Base-by-base conservation (phyloP, 441 rosid genomes). In the Lepidium campestre region DNA sequence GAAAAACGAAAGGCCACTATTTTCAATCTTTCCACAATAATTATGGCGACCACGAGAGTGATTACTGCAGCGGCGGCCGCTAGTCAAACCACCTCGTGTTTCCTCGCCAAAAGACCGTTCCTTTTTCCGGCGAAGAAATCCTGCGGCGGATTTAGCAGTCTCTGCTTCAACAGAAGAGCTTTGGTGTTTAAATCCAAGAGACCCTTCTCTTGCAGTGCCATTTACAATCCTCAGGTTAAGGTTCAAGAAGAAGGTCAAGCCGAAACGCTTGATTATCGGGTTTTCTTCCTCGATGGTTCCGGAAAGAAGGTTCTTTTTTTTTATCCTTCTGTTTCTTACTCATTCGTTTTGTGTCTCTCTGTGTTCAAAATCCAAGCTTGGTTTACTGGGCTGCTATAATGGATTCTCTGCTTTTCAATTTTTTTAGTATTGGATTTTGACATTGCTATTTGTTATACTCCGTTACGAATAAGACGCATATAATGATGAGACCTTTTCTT, bases 241-340 rank as follows among this genome's bases (percentile, higher is more conserved):
- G 75, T 83, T 80, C 78, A 82, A 61, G 89, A 84, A 65, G 97
- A 88, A 71, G 98, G 99, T 27, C 85, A 79, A 67, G 85, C 94
- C 12, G 90, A 86, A 65, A 82, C 96, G 65, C 80, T 94, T n/a
- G 97, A 91, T 62, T 91, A 89, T 77, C 79, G 98, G 6, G 91
- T 89, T 50, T 91, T 89, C 84, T 85, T 91, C 76, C 80, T 75
- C 42, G 86, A 88, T 54, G 62, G 74, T 40, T 83, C 94, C 6
- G 96, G 93, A 42, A 94, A 86, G 75, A 91, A 77, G 98, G 99
- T 89, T 2, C 15, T 10, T 45, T 44, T 29, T 27, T 39, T 34
- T 36, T 27, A 27, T 19, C 7, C 2, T 45, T 44, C 13, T 22
- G 2, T 8, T 34, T 54, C 55, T 54, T 8, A 34, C 71, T 56